Conservation (phyloP, 495 filamentous ascomycete genomes). For the Bacidia rubella region DNA sequence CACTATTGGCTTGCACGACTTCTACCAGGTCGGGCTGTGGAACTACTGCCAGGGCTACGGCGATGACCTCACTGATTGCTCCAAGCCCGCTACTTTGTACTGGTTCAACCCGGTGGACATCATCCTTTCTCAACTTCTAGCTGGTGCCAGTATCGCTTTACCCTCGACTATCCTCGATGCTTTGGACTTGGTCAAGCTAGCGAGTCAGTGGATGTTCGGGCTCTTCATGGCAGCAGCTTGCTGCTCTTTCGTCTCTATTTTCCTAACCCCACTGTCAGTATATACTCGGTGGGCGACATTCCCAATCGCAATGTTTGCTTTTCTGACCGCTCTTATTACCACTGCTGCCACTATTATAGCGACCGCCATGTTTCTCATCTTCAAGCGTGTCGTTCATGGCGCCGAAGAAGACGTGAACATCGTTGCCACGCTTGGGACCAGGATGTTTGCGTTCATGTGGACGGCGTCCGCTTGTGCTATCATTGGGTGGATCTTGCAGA, state of each 20-base stretch:
- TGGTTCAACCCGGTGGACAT: constrained; percentile 86
- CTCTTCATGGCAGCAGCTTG: constrained; percentile 61
- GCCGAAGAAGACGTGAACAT: constrained; percentile 60
- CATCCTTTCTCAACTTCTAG: constrained; percentile 57
- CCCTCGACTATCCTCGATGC: constrained; percentile 57
- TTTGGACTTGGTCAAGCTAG: constrained; percentile 58
- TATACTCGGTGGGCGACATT: constrained; percentile 38
- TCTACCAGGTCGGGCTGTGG: constrained; percentile 88
- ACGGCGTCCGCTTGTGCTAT: constrained; percentile 52
- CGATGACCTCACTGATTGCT: constrained; percentile 62
- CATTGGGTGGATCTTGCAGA: constrained; percentile 55
- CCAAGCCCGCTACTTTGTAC: constrained; percentile 52
- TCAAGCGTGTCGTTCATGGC: constrained; percentile 53
- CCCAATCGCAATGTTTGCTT: constrained; percentile 44
- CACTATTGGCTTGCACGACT: constrained; percentile 78
- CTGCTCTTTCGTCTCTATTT: constrained; percentile 54
- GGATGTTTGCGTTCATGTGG: constrained; percentile 91
- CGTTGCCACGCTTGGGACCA: constrained; percentile 47
- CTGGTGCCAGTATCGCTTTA: constrained; percentile 71
- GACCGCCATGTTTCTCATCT: constrained; percentile 68
- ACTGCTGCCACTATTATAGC: constrained; percentile 58
- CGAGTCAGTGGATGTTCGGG: constrained; percentile 83
- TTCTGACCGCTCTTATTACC: constrained; percentile 49
- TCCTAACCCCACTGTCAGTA: constrained; percentile 43
- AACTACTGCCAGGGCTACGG: constrained; percentile 77